phyloP scores from a whole-genome alignment of 345 rosid genomes.

The Citrus maxima region DNA sequence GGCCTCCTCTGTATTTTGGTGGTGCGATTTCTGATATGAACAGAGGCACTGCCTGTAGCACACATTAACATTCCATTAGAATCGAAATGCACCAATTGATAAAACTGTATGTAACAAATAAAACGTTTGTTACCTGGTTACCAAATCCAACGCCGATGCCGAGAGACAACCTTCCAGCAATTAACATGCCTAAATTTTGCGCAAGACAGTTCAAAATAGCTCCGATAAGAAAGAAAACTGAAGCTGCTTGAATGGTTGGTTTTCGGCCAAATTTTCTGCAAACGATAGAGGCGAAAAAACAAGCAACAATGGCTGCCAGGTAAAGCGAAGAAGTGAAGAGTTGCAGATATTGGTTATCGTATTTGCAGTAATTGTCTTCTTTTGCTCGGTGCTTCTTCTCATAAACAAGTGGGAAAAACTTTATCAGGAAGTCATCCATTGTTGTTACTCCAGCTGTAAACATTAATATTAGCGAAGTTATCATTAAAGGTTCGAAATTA shows the following conservation, averaged over 20 bases:
- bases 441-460: constrained; percentile 68
- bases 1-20: constrained; percentile 54
- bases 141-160: constrained; percentile 73
- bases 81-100: not conserved
- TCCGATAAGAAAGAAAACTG: constrained; percentile 56
- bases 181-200: constrained; percentile 44
- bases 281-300: constrained; percentile 39
- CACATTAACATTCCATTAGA: not conserved
- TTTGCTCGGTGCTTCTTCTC: constrained; percentile 51
- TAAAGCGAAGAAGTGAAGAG: constrained; percentile 82
- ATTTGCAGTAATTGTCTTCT: constrained; percentile 79
- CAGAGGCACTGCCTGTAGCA: constrained; percentile 64
- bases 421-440: constrained; percentile 65
- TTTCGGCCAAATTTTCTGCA: constrained; percentile 48
- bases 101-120: not conserved
- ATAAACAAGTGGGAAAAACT: constrained; percentile 67
- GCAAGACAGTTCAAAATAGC: constrained; percentile 51
- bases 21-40: constrained; percentile 86
- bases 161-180: constrained; percentile 53
- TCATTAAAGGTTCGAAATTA: not conserved
- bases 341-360: constrained; percentile 51
- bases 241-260: constrained; percentile 52
- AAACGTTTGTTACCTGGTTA: constrained; percentile 46
- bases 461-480: not conserved
- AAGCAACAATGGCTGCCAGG: constrained; percentile 59